phyloP scores from a whole-genome alignment of 768 basidiomycete species.

The Russula sp. region DNA sequence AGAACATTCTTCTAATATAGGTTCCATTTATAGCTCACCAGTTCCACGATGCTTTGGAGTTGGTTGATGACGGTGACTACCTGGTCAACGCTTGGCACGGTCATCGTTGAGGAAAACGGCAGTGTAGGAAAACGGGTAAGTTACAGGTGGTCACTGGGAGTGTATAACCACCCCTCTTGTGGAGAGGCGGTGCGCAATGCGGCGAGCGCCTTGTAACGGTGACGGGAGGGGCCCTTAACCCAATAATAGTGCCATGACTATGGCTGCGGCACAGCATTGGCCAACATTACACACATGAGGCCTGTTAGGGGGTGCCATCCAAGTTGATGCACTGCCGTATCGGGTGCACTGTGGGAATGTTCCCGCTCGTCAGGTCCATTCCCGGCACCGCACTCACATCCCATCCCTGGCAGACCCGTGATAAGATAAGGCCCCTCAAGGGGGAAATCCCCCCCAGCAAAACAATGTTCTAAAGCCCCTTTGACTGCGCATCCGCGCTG shows the following conservation, averaged over 20 bases:
- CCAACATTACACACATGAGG: too few species aligned
- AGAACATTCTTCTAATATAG: background rate
- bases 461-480: too few species aligned
- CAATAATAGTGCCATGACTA: background rate
- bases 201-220: conserved; percentile 10
- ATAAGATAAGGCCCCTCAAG: too few species aligned
- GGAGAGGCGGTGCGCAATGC: conserved; percentile 16
- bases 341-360: background rate
- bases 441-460: too few species aligned
- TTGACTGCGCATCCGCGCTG: too few species aligned
- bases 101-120: conserved; percentile 17
- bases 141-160: background rate
- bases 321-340: background rate
- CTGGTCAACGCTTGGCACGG: conserved; percentile 18
- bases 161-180: conserved; percentile 2
- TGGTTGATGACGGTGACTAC: conserved; percentile 18
- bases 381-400: too few species aligned
- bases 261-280: conserved; percentile 10
- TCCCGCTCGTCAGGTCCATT: too few species aligned
- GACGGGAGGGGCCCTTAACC: conserved; percentile 14
- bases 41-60: conserved; percentile 14
- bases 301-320: conserved; percentile 1
- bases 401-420: too few species aligned
- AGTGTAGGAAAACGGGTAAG: background rate
- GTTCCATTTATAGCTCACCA: conserved; percentile 6